These are phyloP conservation scores for Lathyrus sativus DNA, from an alignment of 306 rosid genomes.

Conservation along the genomic window DNA sequence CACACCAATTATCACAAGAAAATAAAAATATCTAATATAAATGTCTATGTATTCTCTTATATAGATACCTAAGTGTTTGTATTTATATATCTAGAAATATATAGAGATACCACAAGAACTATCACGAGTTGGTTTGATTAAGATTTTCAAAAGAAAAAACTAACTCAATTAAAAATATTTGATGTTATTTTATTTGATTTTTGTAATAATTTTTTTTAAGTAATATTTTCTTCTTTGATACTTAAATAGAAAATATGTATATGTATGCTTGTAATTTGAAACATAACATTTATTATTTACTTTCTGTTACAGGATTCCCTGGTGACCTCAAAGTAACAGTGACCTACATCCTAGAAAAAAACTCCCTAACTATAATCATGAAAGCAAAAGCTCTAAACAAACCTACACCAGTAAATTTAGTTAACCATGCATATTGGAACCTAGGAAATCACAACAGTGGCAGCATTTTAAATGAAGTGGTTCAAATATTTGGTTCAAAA, in stretches of 20 bases:
- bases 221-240: too few species aligned
- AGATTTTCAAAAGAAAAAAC: too few species aligned
- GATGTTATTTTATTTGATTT: too few species aligned
- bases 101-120: too few species aligned
- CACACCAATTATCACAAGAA: too few species aligned
- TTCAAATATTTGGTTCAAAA: conserved; percentile 60
- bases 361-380: conserved; percentile 51
- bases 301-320: conserved; percentile 61
- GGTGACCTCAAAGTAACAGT: conserved; percentile 64
- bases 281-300: neutral
- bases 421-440: conserved; percentile 75
- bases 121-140: too few species aligned
- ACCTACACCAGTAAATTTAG: conserved; percentile 72
- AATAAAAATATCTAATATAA: too few species aligned
- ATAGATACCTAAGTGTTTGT: too few species aligned
- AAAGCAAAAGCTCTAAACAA: conserved; percentile 67
- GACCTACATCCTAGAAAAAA: conserved; percentile 48
- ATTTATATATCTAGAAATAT: too few species aligned
- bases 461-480: conserved; percentile 46
- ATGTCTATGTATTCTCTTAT: too few species aligned
- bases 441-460: conserved; percentile 72
- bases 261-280: neutral
- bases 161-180: too few species aligned
- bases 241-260: neutral
- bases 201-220: too few species aligned